Percentiles rank a stretch among this genome's conserved stretches.
These are phyloP conservation scores for Wickerhamia fluorescens DNA, from an alignment of 805 yeast species.

Conservation along the genomic window DNA sequence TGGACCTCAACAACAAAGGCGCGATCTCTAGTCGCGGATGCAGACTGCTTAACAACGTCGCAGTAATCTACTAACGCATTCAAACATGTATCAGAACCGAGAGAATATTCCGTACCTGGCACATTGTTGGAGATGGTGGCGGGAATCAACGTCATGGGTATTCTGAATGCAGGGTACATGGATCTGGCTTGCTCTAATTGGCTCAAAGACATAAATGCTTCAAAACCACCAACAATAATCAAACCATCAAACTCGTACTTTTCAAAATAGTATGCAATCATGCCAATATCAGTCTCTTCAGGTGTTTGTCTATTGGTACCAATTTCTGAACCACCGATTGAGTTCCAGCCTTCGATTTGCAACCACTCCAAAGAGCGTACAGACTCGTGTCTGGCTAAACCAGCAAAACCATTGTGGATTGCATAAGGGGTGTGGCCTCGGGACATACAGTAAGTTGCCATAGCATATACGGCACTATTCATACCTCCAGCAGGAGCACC, in stretches of 20 bases:
- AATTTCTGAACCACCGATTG: slow-evolving; percentile 89
- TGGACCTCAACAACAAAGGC: slow-evolving; percentile 97
- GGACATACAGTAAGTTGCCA: slow-evolving; percentile 80
- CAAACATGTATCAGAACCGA: slow-evolving; percentile 94
- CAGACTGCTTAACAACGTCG: slow-evolving; percentile 91
- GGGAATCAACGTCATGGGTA: slow-evolving; percentile 90
- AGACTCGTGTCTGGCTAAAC: slow-evolving; percentile 84
- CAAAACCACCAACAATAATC: slow-evolving; percentile 92
- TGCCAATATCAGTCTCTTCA: slow-evolving; percentile 68
- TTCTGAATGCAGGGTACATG: slow-evolving; percentile 83
- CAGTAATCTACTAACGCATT: slow-evolving; percentile 87
- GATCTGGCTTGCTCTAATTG: slow-evolving; percentile 72
- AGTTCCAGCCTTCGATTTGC: slow-evolving; percentile 83
- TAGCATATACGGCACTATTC: slow-evolving; percentile 89
- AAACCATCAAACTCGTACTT: slow-evolving; percentile 84
- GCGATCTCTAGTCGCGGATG: slow-evolving; percentile 88
- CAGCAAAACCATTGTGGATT: slow-evolving; percentile 88
- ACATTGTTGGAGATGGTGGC: slow-evolving; percentile 96
- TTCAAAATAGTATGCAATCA: slow-evolving; percentile 89
- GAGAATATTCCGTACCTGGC: slow-evolving; percentile 96
- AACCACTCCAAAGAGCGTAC: slow-evolving; percentile 72
- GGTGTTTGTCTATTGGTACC: slow-evolving; percentile 94
- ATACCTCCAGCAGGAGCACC: slow-evolving; percentile 98
- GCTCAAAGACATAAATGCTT: slow-evolving; percentile 83
- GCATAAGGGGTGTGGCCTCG: slow-evolving; percentile 89